Conservation (phyloP, 306 rosid genomes). For the Canavalia gladiata region DNA sequence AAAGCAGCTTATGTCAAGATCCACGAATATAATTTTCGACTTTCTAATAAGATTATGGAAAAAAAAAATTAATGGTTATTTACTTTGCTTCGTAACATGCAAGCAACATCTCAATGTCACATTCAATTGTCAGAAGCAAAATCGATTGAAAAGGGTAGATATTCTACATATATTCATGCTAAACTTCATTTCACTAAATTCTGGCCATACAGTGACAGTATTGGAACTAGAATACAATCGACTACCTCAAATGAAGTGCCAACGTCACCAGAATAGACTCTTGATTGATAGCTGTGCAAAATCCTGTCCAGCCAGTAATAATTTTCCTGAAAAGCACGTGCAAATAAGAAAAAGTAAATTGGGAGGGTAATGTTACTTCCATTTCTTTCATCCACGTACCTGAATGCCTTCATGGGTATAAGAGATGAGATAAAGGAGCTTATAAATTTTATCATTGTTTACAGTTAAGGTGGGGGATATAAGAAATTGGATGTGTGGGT, state of each 20-base stretch:
- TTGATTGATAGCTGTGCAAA: conserved; percentile 92
- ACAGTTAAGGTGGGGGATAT: conserved; percentile 4
- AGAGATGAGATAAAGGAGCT: conserved; percentile 35
- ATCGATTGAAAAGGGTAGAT: conserved; percentile 5
- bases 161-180: conserved; percentile 1
- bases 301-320: conserved; percentile 96
- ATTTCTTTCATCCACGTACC: conserved; percentile 44
- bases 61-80: conserved; percentile 12
- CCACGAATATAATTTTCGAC: background rate
- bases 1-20: conserved; percentile 26
- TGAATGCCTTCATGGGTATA: conserved; percentile 29
- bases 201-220: background rate
- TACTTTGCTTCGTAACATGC: conserved; percentile 18
- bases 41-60: conserved; percentile 21
- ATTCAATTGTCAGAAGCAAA: conserved; percentile 21
- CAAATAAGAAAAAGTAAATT: conserved; percentile 49
- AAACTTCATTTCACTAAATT: conserved; percentile 33
- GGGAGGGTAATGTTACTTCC: conserved; percentile 36
- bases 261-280: conserved; percentile 83
- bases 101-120: conserved; percentile 27
- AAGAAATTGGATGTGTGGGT: conserved; percentile 27
- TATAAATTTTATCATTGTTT: conserved; percentile 29
- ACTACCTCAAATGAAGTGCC: conserved; percentile 81
- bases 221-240: conserved; percentile 8
- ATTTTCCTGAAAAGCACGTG: conserved; percentile 77